Conservation (phyloP, 139 green algal species). For the Edaphochlamys debaryana region DNA sequence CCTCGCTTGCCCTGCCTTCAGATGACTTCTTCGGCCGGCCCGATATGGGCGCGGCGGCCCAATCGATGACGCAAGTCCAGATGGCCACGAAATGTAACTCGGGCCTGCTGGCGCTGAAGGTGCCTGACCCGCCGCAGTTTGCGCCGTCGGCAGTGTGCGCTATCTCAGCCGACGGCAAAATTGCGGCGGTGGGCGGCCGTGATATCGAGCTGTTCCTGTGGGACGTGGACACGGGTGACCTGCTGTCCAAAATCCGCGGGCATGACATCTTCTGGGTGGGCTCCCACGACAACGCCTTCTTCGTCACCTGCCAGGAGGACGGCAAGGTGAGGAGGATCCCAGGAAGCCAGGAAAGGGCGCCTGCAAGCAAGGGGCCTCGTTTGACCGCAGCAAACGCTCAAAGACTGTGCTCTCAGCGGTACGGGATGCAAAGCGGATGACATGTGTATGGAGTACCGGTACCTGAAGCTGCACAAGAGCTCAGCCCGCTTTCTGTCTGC, state of each 20-base stretch:
- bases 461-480: too few species aligned
- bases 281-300: constrained; percentile 55
- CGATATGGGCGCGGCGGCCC: neutral
- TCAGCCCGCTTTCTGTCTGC: too few species aligned
- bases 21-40: constrained; percentile 42
- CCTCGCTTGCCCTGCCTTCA: neutral
- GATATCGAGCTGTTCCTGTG: constrained; percentile 63
- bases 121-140: constrained; percentile 57
- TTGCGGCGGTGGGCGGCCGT: constrained; percentile 52
- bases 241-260: constrained; percentile 51
- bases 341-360: neutral
- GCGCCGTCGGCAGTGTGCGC: constrained; percentile 41
- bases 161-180: constrained; percentile 56
- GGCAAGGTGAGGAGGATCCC: constrained; percentile 47
- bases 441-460: too few species aligned
- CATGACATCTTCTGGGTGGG: constrained; percentile 58
- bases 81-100: constrained; percentile 42
- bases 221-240: constrained; percentile 49
- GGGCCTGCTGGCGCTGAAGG: constrained; percentile 46
- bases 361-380: too few species aligned
- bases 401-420: too few species aligned
- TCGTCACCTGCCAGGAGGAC: constrained; percentile 60
- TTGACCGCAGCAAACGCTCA: too few species aligned
- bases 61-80: constrained; percentile 2
- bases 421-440: too few species aligned